phyloP scores from a whole-genome alignment of 2,329 filamentous ascomycete genomes.

The Paecilomyces fulvus region DNA sequence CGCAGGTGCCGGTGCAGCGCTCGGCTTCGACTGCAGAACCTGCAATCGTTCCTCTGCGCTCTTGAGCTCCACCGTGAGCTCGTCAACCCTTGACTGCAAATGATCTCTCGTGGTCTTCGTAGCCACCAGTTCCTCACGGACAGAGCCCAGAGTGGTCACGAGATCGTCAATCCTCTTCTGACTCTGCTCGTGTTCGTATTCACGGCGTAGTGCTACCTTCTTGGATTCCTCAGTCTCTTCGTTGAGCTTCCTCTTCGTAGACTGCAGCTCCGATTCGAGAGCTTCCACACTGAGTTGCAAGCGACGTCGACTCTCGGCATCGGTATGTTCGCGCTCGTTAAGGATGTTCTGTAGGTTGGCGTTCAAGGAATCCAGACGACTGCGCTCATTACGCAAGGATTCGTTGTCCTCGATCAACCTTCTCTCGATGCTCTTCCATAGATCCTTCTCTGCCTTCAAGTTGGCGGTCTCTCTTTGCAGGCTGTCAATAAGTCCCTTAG shows the following conservation, averaged over 20 bases:
- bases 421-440: constrained; percentile 90
- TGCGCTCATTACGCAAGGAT: constrained; percentile 71
- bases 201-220: constrained; percentile 72
- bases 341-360: constrained; percentile 78
- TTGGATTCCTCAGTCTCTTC: constrained; percentile 78
- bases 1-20: constrained; percentile 51
- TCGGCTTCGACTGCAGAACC: constrained; percentile 71
- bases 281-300: constrained; percentile 69
- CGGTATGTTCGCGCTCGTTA: constrained; percentile 81
- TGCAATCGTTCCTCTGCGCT: constrained; percentile 82
- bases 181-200: constrained; percentile 79
- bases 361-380: constrained; percentile 72
- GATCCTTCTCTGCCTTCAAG: constrained; percentile 85
- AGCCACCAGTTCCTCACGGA: constrained; percentile 77
- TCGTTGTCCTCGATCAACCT: constrained; percentile 85
- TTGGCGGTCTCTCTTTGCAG: constrained; percentile 86
- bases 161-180: constrained; percentile 92
- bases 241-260: constrained; percentile 72
- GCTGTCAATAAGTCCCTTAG: constrained; percentile 71
- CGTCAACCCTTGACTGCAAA: constrained; percentile 78
- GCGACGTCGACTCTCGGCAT: constrained; percentile 72
- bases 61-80: constrained; percentile 77
- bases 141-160: constrained; percentile 66
- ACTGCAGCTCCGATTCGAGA: constrained; percentile 68
- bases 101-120: constrained; percentile 85